Evolutionary conservation across 768 basidiomycete genomes (phyloP).

Genomic region (Candolleomyces efflorescens): DNA sequence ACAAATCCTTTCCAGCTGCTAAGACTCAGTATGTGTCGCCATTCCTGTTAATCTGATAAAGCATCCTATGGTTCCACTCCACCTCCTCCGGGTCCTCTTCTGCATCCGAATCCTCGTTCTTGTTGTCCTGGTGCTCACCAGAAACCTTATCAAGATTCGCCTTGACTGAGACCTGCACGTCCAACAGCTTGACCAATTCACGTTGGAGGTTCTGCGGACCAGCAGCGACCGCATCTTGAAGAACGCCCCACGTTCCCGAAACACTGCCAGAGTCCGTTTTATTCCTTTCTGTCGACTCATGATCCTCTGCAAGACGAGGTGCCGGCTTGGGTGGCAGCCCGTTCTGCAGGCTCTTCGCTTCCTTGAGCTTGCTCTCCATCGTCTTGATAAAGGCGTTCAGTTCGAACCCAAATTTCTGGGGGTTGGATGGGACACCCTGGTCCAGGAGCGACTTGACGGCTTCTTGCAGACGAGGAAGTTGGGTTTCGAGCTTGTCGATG

Average conservation of each 20-base stretch:
- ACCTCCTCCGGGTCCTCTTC: background rate
- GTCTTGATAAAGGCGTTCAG: slow-evolving; percentile 2
- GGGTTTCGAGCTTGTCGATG: slow-evolving; percentile 7
- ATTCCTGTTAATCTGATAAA: background rate
- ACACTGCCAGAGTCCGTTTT: background rate
- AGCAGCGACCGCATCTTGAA: background rate
- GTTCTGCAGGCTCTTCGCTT: slow-evolving; percentile 1
- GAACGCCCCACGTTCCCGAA: background rate
- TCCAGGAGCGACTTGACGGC: slow-evolving; percentile 6
- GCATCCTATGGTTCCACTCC: background rate
- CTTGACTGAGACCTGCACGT: slow-evolving; percentile 13
- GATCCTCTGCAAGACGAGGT: background rate
- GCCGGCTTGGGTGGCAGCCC: background rate
- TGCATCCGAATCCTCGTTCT: slow-evolving; percentile 3
- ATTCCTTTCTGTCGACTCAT: background rate
- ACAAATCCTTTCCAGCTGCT: too few species aligned
- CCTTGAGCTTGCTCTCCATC: slow-evolving; percentile 9
- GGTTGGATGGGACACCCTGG: background rate
- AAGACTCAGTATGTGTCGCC: background rate
- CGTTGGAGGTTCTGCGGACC: background rate
- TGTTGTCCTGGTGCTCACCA: background rate
- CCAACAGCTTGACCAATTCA: slow-evolving; percentile 9
- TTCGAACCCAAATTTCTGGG: slow-evolving; percentile 1
- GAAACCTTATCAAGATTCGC: slow-evolving; percentile 4
- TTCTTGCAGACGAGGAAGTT: slow-evolving; percentile 8